Base-by-base conservation (phyloP, 371 early-diverging fungal genomes). In the Parasitella parasitica region DNA sequence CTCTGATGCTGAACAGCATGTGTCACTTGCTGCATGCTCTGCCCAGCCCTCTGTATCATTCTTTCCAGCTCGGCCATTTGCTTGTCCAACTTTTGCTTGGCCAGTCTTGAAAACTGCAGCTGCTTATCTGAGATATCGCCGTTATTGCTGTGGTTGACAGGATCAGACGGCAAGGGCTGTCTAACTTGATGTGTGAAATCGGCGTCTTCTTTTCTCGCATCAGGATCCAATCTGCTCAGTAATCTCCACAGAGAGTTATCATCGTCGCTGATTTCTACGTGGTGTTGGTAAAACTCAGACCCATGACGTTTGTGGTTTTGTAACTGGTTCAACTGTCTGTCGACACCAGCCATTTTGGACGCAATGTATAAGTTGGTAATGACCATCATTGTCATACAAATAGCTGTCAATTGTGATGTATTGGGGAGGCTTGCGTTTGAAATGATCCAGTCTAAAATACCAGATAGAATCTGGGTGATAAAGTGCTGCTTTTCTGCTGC, bases 341-440 rank as follows among this genome's bases (percentile, higher is more conserved):
- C 80, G 16, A 80, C 66, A 18, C 63, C 60, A 13, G 73, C 63
- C 72, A 80, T 71, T 54, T 77, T 80, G 2, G 56, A 54, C 15
- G 77, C 80, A 54, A 77, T 77, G 32, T 67, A 73, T 9, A 75
- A 50, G 30, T 77, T 80, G 30, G 66, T 67, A 13, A 71, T 12
- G 8, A 77, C 68, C 69, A 80, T 71, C 11, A 75, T 22, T 5
- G 64, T 35, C 73, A 80, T 67, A 51, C 68, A 72, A 7, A 77
- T 11, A n/a, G 70, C 66, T 7, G 75, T 68, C 6, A 71, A 15
- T 36, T 77, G 77, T 4, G 75, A 32, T 4, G 66, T 57, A 4
- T 41, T 68, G 0, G 70, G 74, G 3, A 60, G 37, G 13, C 59
- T 60, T 43, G 30, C 28, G 11, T 43, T 38, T 6, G 20, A 16